phyloP scores from a whole-genome alignment of 2,329 filamentous ascomycete species.

The Colletotrichum horii region DNA sequence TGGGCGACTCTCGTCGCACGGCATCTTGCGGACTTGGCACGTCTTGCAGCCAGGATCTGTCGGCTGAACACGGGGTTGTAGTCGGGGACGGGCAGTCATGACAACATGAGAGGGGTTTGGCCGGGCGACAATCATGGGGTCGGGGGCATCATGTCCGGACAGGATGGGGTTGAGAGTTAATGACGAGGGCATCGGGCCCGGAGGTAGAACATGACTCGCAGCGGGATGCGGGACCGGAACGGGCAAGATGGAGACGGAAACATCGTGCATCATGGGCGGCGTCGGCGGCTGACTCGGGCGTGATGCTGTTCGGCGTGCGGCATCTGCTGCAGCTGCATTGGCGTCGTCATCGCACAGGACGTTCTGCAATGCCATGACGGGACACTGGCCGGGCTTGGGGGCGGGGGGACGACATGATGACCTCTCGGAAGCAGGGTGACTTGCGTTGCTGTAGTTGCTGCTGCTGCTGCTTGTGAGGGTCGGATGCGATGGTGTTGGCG shows the following conservation, averaged over 20 bases:
- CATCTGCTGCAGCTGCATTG: background rate
- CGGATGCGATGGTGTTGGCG: slow-evolving; percentile 14
- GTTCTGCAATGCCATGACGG: slow-evolving; percentile 20
- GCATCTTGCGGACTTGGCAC: slow-evolving; percentile 20
- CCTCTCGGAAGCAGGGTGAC: background rate
- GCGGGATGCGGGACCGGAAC: background rate
- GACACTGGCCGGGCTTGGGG: slow-evolving; percentile 8
- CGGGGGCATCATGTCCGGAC: background rate
- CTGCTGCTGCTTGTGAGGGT: background rate
- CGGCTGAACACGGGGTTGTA: slow-evolving; percentile 4
- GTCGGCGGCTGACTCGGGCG: slow-evolving; percentile 17
- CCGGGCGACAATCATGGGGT: background rate
- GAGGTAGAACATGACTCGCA: background rate
- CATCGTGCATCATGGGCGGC: slow-evolving; percentile 12
- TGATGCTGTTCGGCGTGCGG: background rate
- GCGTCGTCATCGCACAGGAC: slow-evolving; percentile 11
- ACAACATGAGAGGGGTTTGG: slow-evolving; percentile 19
- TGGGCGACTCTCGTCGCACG: slow-evolving; percentile 17
- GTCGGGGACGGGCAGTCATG: slow-evolving; percentile 17
- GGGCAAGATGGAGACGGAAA: background rate
- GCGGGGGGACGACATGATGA: background rate
- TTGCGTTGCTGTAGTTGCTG: slow-evolving; percentile 3
- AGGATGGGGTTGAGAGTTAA: background rate
- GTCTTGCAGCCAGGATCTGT: slow-evolving; percentile 16
- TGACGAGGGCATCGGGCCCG: background rate